These are phyloP conservation scores for Domatiomyces globalis DNA, from an alignment of 2,329 filamentous ascomycete species.

Conservation along the genomic window DNA sequence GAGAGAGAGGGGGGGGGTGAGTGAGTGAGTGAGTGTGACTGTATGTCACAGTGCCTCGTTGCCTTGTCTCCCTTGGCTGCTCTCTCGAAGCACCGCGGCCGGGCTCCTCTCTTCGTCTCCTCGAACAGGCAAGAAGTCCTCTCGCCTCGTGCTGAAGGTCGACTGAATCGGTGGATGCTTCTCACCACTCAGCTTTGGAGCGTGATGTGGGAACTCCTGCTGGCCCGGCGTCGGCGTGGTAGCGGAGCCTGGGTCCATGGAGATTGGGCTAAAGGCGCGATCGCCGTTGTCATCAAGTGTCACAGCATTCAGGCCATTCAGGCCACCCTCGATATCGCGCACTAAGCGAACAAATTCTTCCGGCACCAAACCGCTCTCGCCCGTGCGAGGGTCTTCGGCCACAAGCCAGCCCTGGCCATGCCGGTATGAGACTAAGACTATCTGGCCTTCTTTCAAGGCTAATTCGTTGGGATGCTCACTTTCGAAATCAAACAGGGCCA, in stretches of 20 bases:
- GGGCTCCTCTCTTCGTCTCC: not conserved
- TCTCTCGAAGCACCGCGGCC: not conserved
- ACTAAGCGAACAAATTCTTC: constrained; percentile 91
- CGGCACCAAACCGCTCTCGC: constrained; percentile 83
- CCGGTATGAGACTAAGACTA: constrained; percentile 90
- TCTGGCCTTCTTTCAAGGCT: constrained; percentile 80
- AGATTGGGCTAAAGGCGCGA: constrained; percentile 41
- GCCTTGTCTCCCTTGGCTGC: not conserved
- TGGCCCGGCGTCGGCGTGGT: constrained; percentile 11
- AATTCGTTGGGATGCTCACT: constrained; percentile 95
- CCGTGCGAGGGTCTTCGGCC: constrained; percentile 86
- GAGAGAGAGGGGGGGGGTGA: no score
- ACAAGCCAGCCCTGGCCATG: constrained; percentile 97
- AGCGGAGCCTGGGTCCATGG: constrained; percentile 29
- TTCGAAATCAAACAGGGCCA: constrained; percentile 88
- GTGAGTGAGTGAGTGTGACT: no score
- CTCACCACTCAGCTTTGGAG: constrained; percentile 15
- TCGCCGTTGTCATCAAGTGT: constrained; percentile 28
- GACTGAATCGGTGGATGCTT: constrained; percentile 35
- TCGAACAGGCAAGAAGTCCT: constrained; percentile 25
- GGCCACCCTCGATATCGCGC: constrained; percentile 81
- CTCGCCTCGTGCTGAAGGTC: constrained; percentile 38
- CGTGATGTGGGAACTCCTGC: constrained; percentile 7
- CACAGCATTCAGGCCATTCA: constrained; percentile 56
- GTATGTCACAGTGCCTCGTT: not conserved